A percentile compares a stretch with the other conserved stretches of the same genome.
Conservation (phyloP, 2,329 filamentous ascomycete genomes). For the Dactylonectria estremocensis region DNA sequence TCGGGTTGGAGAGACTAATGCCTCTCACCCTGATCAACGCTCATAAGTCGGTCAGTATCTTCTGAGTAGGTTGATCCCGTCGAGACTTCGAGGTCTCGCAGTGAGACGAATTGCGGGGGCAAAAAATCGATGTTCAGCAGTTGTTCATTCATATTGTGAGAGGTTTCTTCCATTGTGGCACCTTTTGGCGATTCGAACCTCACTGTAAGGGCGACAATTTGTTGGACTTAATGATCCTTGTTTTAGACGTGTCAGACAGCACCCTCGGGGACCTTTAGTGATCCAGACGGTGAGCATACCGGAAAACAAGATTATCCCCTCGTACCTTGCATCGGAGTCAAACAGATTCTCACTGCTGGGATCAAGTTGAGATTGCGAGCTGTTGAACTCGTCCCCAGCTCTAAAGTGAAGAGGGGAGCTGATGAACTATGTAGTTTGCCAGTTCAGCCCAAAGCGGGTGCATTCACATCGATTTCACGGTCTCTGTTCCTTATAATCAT, state of each 20-base stretch:
- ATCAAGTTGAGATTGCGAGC: not conserved
- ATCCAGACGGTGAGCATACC: conserved; percentile 1
- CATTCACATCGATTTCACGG: not conserved
- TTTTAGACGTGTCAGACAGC: not conserved
- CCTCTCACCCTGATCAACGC: conserved; percentile 7
- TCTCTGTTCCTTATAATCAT: conserved; percentile 1
- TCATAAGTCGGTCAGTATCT: not conserved
- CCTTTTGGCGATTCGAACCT: not conserved
- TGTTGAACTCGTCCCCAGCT: conserved; percentile 1
- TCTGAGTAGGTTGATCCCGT: not conserved
- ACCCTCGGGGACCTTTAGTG: not conserved
- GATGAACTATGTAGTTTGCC: not conserved
- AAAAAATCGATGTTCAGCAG: not conserved
- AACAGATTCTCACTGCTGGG: not conserved
- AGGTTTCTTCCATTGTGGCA: conserved; percentile 9
- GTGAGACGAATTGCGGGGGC: conserved; percentile 5
- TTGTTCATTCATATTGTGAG: not conserved
- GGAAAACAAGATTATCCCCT: not conserved
- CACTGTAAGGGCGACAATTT: not conserved
- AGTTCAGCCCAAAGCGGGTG: conserved; percentile 1
- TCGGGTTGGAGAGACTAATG: conserved; percentile 20
- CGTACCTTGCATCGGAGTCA: not conserved
- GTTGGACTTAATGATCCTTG: not conserved
- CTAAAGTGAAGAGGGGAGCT: not conserved
- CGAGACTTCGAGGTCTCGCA: not conserved